Evolutionary conservation across 805 yeast species (phyloP).

Genomic region (Torulaspora quercuum): DNA sequence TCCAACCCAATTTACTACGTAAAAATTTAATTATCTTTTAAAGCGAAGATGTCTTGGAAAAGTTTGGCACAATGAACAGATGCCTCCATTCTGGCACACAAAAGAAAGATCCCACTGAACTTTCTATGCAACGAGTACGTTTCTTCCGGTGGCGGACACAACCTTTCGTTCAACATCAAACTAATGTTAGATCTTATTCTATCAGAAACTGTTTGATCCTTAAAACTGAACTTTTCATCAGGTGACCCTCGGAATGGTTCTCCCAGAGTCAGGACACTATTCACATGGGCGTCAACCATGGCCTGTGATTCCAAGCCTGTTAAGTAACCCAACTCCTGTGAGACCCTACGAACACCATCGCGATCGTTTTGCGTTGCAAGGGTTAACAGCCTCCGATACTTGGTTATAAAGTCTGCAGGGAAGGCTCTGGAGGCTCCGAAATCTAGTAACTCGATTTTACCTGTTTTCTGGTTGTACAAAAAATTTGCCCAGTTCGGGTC

Average conservation of each 20-base stretch:
- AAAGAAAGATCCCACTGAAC: conserved; percentile 85
- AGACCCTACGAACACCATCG: conserved; percentile 56
- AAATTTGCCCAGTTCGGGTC: conserved; percentile 99
- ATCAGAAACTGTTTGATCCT: conserved; percentile 86
- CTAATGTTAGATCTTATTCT: conserved; percentile 85
- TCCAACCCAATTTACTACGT: no score
- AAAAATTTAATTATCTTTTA: conserved; percentile 18
- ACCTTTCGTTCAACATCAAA: conserved; percentile 83
- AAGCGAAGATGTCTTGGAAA: conserved; percentile 71
- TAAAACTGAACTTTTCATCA: conserved; percentile 58
- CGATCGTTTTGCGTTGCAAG: conserved; percentile 73
- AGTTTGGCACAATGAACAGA: conserved; percentile 74
- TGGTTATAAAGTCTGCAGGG: conserved; percentile 58
- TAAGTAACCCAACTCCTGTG: conserved; percentile 75
- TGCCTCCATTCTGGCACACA: conserved; percentile 84
- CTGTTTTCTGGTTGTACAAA: conserved; percentile 67
- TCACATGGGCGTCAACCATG: conserved; percentile 90
- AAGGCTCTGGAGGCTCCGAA: conserved; percentile 93
- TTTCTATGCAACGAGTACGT: conserved; percentile 95
- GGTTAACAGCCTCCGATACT: conserved; percentile 68
- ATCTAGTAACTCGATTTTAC: conserved; percentile 80
- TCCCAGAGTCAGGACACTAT: conserved; percentile 83
- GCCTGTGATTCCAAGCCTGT: conserved; percentile 85
- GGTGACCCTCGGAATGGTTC: conserved; percentile 74
- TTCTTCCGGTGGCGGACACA: conserved; percentile 97